Conservation (phyloP, 305 asterid genomes). For the Fraxinus dipetala region DNA sequence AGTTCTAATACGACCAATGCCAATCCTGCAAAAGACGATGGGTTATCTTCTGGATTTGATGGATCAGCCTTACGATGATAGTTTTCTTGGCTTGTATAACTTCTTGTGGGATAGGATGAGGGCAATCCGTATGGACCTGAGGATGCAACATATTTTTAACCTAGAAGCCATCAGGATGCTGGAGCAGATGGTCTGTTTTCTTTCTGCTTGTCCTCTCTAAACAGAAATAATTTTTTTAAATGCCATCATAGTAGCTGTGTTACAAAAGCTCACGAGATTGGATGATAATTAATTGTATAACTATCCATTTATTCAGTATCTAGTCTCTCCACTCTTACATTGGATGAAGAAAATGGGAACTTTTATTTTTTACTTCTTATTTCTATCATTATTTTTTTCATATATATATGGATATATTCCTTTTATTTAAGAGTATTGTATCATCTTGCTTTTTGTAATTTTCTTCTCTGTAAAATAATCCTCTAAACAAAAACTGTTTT, state of each 20-base stretch:
- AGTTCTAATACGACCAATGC: slow-evolving; percentile 86
- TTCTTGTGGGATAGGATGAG: slow-evolving; percentile 99
- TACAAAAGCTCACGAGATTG: neutral
- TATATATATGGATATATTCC: neutral
- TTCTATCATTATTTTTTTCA: slow-evolving; percentile 6
- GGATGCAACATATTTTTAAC: slow-evolving; percentile 98
- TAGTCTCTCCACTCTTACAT: neutral
- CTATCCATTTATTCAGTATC: neutral
- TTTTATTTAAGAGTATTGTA: slow-evolving; percentile 1
- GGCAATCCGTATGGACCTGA: slow-evolving; percentile 97
- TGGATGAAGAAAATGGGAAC: neutral
- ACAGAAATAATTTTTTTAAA: neutral
- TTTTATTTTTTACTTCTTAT: neutral
- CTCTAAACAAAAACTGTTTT: neutral
- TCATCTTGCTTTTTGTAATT: slow-evolving; percentile 9
- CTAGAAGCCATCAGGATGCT: slow-evolving; percentile 80
- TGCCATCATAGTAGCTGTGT: slow-evolving; percentile 2
- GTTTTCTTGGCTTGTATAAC: slow-evolving; percentile 86
- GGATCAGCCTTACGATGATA: slow-evolving; percentile 72
- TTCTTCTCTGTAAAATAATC: slow-evolving; percentile 8
- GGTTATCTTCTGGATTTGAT: slow-evolving; percentile 81
- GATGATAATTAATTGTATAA: neutral
- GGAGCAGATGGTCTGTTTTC: slow-evolving; percentile 88
- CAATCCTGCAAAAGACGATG: slow-evolving; percentile 80
- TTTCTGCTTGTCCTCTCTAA: slow-evolving; percentile 12